Base-by-base conservation (phyloP, 1,284 basidiomycete species). In the Cutaneotrichosporon daszewskae region DNA sequence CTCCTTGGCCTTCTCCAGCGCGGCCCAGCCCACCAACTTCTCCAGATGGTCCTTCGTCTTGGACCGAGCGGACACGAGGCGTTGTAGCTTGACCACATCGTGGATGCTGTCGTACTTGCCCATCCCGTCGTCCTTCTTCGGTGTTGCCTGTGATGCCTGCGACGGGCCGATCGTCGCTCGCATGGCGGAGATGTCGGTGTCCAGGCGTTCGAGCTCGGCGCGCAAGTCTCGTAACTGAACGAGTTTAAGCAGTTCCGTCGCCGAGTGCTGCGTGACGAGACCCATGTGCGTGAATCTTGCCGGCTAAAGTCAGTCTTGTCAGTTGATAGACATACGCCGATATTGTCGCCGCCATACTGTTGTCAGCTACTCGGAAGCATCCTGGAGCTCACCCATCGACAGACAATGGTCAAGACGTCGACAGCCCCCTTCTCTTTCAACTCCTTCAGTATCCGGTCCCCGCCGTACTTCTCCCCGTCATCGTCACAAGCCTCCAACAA, bases 391-490 rank as follows among this genome's bases (percentile, higher is more conserved):
- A 68, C 64, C 62, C 58, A 70, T 39, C 68, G 54, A 45, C 60
- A 62, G 28, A 62, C 65, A 9, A 71, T 47, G 6, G 57, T 59
- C 8, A 71, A 37, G 8, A 65, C 62, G 41, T 71, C 68, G 7
- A 69, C 55, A 0, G 51, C 68, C 17, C 57, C 52, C 8, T 57
- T 37, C 8, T 70, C 63, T 17, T 49, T 45, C 26, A 69, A 37
- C 1, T 64, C 57, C 9, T 52, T 43, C 13, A 69, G 40, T 2
- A 71, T 53, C 2, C 62, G 52, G 19, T 69, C 67, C 7, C 64
- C 66, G 16, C 67, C 67, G 29, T 57, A 68, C 43, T 64, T 65
- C 47, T 71, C 68, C 1, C 60, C 63, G 37, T 71, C 67, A 38
- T 71, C 68, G 19, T 67, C 60, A 34, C 38, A 60, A 8, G 55